Evolutionary conservation across 495 filamentous ascomycete genomes (phyloP).

Genomic region (Zalerion maritima): DNA sequence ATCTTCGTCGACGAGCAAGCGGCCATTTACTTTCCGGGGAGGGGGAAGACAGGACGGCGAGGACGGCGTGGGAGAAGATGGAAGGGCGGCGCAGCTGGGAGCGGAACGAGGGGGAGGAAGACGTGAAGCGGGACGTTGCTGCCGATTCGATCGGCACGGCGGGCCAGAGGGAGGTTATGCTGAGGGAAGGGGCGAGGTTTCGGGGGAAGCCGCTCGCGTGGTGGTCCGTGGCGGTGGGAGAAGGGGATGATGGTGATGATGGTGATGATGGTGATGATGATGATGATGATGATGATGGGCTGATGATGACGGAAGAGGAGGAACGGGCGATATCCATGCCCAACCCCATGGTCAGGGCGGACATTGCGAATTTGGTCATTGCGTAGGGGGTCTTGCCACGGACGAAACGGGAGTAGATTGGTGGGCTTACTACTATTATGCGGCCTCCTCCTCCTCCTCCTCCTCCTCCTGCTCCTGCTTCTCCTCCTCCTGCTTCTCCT

Average conservation of each 20-base stretch:
- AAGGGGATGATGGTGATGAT: too few species aligned
- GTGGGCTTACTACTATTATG: slow-evolving; percentile 70
- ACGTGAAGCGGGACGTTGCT: slow-evolving; percentile 38
- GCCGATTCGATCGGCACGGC: slow-evolving; percentile 63
- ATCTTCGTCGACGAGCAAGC: slow-evolving; percentile 66
- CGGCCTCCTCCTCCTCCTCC: slow-evolving; percentile 40
- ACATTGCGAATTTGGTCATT: slow-evolving; percentile 78
- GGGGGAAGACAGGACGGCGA: slow-evolving; percentile 56
- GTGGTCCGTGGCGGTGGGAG: neutral
- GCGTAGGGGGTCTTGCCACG: slow-evolving; percentile 79
- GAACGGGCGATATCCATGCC: slow-evolving; percentile 80
- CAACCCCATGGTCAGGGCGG: slow-evolving; percentile 62
- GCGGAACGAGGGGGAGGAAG: neutral
- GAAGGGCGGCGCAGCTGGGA: neutral
- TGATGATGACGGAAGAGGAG: too few species aligned
- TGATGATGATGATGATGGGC: too few species aligned
- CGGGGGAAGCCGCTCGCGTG: too few species aligned
- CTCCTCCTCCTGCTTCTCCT: too few species aligned
- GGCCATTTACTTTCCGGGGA: slow-evolving; percentile 49
- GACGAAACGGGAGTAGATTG: slow-evolving; percentile 76
- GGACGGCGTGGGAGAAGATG: slow-evolving; percentile 38
- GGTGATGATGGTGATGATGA: too few species aligned
- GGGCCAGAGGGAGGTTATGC: neutral
- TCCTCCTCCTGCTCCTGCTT: slow-evolving; percentile 29
- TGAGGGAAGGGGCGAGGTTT: too few species aligned